Percentiles rank a stretch among this genome's conserved stretches.
These are phyloP conservation scores for Myxozyma lipomycoides DNA, from an alignment of 805 yeast species.

Conservation along the genomic window DNA sequence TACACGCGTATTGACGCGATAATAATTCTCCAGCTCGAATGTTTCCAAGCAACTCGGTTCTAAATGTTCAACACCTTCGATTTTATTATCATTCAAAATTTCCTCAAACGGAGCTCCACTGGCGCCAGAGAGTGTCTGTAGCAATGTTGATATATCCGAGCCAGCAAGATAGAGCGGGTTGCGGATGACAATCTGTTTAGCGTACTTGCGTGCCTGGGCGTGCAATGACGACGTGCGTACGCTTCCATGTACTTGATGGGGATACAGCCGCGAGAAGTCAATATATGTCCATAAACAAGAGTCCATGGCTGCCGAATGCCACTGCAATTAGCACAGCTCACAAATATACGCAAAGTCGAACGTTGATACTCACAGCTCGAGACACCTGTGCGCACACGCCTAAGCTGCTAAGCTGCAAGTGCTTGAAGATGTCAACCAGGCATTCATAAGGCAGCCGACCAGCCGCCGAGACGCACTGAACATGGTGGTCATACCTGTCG, in stretches of 20 bases:
- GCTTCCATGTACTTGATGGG: not conserved
- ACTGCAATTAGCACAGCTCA: slow-evolving; percentile 1
- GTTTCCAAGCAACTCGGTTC: not conserved
- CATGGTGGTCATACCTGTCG: not conserved
- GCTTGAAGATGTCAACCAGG: slow-evolving; percentile 5
- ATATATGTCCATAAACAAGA: not conserved
- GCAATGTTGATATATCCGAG: slow-evolving; percentile 1
- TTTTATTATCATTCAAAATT: not conserved
- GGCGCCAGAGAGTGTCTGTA: not conserved
- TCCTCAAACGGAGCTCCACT: not conserved
- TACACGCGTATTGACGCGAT: not conserved
- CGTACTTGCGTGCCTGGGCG: not conserved
- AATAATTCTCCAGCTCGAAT: slow-evolving; percentile 5
- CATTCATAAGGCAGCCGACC: slow-evolving; percentile 13
- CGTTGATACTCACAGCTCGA: slow-evolving; percentile 6
- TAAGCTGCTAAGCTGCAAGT: slow-evolving; percentile 1
- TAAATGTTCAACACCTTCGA: not conserved
- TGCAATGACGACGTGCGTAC: not conserved
- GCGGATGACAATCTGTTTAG: not conserved
- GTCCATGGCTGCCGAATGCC: slow-evolving; percentile 6
- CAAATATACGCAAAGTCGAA: not conserved
- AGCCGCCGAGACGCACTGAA: not conserved
- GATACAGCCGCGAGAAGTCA: slow-evolving; percentile 3
- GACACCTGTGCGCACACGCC: slow-evolving; percentile 9
- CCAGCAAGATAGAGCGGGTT: slow-evolving; percentile 7